Conservation (phyloP, 1,284 basidiomycete genomes). For the Trametes versicolor region DNA sequence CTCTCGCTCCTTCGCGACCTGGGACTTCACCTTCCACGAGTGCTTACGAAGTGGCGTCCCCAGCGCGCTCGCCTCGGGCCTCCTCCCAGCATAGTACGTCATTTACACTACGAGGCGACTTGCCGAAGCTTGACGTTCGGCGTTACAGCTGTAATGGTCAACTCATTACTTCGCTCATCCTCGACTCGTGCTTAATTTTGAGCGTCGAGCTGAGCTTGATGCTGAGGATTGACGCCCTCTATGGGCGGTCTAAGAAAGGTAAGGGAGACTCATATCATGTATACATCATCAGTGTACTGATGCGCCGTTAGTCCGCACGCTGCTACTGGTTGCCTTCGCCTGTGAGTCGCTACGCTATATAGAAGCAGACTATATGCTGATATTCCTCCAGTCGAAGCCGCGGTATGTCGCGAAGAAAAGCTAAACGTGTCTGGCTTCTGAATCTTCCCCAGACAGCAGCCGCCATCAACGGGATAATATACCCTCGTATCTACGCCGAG, state of each 20-base stretch:
- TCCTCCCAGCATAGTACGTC: constrained; percentile 25
- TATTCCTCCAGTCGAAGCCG: constrained; percentile 3
- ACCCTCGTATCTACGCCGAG: constrained; percentile 1
- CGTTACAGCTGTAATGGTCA: constrained; percentile 17
- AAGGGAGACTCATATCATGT: background rate
- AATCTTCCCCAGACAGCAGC: background rate
- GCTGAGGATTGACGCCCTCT: constrained; percentile 33
- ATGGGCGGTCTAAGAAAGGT: constrained; percentile 25
- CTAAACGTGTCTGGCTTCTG: background rate
- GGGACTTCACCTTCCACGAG: background rate
- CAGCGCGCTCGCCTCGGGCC: constrained; percentile 15
- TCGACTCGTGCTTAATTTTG: constrained; percentile 25
- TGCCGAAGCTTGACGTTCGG: background rate
- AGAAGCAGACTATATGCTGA: background rate
- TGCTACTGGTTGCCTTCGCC: constrained; percentile 19
- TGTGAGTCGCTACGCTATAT: constrained; percentile 5
- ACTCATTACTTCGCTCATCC: constrained; percentile 11
- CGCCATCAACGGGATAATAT: background rate
- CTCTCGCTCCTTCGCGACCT: background rate
- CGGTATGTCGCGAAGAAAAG: constrained; percentile 3
- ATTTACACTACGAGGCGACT: background rate
- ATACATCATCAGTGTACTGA: too few species aligned
- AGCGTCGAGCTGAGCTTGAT: constrained; percentile 33
- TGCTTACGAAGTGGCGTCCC: background rate
- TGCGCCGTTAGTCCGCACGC: constrained; percentile 13